These are phyloP conservation scores for Pythium volutum DNA, from an alignment of 352 stramenopile genomes.

Conservation along the genomic window DNA sequence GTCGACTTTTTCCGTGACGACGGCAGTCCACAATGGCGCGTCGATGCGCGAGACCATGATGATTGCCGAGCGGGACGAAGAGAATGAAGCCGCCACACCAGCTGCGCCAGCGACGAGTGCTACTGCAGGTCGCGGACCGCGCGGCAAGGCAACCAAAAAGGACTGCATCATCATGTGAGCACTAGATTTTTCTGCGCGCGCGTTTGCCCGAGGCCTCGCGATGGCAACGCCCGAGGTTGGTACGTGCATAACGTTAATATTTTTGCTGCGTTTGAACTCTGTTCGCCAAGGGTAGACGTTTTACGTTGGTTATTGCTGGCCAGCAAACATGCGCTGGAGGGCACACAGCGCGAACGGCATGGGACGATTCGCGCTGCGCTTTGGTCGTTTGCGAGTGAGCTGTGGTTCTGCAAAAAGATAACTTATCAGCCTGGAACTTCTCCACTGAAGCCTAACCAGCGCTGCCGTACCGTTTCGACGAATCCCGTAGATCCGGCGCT, in stretches of 20 bases:
- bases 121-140: neutral
- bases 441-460: neutral
- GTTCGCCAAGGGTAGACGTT: neutral
- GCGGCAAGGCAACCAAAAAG: conserved; percentile 24
- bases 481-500: conserved; percentile 12
- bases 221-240: neutral
- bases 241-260: conserved; percentile 14
- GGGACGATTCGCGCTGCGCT: conserved; percentile 12
- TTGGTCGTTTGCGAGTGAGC: conserved; percentile 6
- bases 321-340: conserved; percentile 53
- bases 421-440: neutral
- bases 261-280: neutral
- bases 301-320: neutral
- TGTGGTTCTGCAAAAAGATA: neutral
- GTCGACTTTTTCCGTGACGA: conserved; percentile 59
- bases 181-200: neutral
- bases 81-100: conserved; percentile 19
- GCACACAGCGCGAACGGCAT: conserved; percentile 19
- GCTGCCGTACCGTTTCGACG: conserved; percentile 6
- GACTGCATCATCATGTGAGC: conserved; percentile 39
- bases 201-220: neutral
- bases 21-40: conserved; percentile 43
- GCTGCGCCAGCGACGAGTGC: conserved; percentile 9
- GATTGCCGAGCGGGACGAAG: conserved; percentile 65
- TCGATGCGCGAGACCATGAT: conserved; percentile 65